Evolutionary conservation across 2,329 filamentous ascomycete genomes (phyloP).

Genomic region (Albifimbria verrucaria): DNA sequence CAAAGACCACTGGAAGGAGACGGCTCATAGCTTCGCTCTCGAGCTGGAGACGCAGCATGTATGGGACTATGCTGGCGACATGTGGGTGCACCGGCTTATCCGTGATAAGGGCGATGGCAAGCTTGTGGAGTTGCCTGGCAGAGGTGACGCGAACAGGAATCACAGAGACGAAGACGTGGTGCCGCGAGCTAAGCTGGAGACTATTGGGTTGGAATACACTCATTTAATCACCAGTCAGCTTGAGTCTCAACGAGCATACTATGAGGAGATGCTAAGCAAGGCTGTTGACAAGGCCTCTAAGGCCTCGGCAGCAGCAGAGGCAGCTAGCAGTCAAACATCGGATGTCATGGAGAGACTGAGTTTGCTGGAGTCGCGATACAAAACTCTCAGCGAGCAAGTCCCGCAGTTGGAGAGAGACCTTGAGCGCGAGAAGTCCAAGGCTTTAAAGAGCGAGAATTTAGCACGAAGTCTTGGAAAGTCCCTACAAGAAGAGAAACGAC

Average conservation of each 20-base stretch:
- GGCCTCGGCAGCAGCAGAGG: conserved; percentile 65
- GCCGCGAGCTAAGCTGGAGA: conserved; percentile 65
- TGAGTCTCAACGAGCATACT: conserved; percentile 89
- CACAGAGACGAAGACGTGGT: conserved; percentile 62
- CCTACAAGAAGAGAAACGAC: conserved; percentile 81
- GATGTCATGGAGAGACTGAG: conserved; percentile 48
- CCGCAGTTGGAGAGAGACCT: conserved; percentile 70
- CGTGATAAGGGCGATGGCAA: conserved; percentile 92
- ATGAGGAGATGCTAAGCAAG: conserved; percentile 86
- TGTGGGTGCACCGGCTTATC: conserved; percentile 93
- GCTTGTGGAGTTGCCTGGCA: conserved; percentile 79
- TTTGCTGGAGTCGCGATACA: conserved; percentile 42
- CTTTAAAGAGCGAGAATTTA: conserved; percentile 69
- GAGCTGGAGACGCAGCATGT: conserved; percentile 92
- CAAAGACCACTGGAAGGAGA: conserved; percentile 89
- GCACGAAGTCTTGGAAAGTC: conserved; percentile 72
- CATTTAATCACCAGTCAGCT: conserved; percentile 90
- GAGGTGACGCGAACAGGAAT: conserved; percentile 30
- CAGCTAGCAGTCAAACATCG: conserved; percentile 49
- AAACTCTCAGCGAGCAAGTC: conserved; percentile 53
- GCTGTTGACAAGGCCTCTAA: conserved; percentile 84
- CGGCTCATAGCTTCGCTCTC: conserved; percentile 85
- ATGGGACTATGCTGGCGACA: conserved; percentile 96
- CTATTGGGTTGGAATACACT: conserved; percentile 90
- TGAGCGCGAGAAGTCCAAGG: conserved; percentile 63